phyloP scores from a whole-genome alignment of 257 asterid genomes.

The Nyctanthes arbortristis region DNA sequence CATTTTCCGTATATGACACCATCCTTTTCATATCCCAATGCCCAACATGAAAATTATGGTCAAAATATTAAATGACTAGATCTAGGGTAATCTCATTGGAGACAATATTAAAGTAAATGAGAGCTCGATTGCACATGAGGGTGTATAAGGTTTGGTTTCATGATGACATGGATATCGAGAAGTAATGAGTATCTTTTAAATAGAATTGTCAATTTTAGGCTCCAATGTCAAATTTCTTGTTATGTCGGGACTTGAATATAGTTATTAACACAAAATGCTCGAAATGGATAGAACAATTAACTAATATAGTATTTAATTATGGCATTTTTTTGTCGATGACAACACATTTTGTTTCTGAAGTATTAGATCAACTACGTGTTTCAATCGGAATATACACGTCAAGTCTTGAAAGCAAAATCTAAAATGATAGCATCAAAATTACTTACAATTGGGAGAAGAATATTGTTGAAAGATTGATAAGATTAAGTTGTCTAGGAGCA shows the following conservation, averaged over 20 bases:
- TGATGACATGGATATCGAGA: no score
- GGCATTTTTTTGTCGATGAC: no score
- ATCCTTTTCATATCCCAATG: not conserved
- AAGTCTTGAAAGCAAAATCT: no score
- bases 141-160: no score
- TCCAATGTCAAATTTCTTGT: no score
- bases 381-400: not conserved
- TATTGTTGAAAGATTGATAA: not conserved
- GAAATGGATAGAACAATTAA: no score
- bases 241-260: no score
- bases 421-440: not conserved
- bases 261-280: slow-evolving; percentile 3
- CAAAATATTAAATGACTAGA: not conserved
- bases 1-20: no score
- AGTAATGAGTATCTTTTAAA: no score
- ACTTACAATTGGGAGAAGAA: not conserved
- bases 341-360: no score
- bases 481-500: not conserved
- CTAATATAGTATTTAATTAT: no score
- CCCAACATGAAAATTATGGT: not conserved
- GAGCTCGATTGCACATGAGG: not conserved
- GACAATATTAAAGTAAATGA: not conserved
- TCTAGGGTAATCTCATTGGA: not conserved
- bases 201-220: no score
- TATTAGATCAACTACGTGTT: not conserved